These are phyloP conservation scores for Trichothecium roseum DNA, from an alignment of 2,329 filamentous ascomycete species.

Conservation along the genomic window DNA sequence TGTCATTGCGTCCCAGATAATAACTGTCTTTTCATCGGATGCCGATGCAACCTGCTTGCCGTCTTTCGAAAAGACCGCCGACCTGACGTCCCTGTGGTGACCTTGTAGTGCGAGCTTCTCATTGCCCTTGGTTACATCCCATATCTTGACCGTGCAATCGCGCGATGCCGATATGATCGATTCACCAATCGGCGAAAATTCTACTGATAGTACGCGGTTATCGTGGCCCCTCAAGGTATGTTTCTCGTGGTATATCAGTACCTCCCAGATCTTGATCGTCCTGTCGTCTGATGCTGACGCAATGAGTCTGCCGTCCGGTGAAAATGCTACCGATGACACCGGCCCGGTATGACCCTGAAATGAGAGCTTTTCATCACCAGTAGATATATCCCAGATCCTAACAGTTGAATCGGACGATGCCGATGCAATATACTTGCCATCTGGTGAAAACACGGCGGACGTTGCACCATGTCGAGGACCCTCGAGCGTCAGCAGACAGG, in stretches of 20 bases:
- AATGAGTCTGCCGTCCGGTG: constrained; percentile 3
- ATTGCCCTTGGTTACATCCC: no score
- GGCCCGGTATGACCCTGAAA: constrained; percentile 3
- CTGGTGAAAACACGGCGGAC: constrained; percentile 6
- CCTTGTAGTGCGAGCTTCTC: no score
- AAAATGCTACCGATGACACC: constrained; percentile 3
- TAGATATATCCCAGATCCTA: constrained; percentile 6
- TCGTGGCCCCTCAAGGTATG: no score
- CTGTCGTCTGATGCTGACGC: constrained; percentile 4
- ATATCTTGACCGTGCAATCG: no score
- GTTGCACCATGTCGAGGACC: constrained; percentile 4
- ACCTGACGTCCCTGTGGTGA: no score
- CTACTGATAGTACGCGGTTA: no score
- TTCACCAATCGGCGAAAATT: no score
- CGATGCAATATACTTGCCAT: constrained; percentile 4
- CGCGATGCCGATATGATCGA: no score
- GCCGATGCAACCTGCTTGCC: constrained; percentile 3
- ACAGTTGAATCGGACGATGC: constrained; percentile 1
- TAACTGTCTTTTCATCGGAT: constrained; percentile 4
- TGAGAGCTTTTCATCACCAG: constrained; percentile 1
- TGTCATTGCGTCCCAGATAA: constrained; percentile 5
- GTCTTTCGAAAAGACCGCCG: constrained; percentile 4
- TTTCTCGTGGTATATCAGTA: no score
- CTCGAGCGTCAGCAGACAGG: constrained; percentile 7
- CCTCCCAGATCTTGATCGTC: constrained; percentile 6